Evolutionary conservation across 2,329 filamentous ascomycete species (phyloP).

Genomic region (Tolypocladium ophioglossoides): DNA sequence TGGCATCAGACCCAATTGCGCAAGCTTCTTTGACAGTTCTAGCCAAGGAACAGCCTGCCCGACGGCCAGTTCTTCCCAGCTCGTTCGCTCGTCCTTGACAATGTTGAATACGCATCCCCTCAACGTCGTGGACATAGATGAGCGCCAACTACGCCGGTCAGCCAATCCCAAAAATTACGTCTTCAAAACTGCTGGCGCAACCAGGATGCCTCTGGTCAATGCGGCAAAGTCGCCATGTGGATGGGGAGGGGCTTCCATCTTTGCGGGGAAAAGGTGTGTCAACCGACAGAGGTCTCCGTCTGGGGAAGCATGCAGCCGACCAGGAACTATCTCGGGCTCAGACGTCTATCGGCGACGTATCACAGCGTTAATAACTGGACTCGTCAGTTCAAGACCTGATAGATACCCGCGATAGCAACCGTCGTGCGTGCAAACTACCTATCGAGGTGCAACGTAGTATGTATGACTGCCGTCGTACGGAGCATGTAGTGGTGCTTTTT

Average conservation of each 20-base stretch:
- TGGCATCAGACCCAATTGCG: no score
- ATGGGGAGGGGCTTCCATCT: not conserved
- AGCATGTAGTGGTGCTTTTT: not conserved
- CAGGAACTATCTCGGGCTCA: not conserved
- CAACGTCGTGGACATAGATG: not conserved
- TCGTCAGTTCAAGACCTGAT: not conserved
- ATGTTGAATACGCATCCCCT: not conserved
- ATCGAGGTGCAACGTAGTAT: conserved; percentile 2
- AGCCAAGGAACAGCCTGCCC: not conserved
- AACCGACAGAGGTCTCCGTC: not conserved
- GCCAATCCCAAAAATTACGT: not conserved
- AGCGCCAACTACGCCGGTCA: not conserved
- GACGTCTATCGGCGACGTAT: no score
- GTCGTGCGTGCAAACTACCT: not conserved
- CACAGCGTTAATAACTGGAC: not conserved
- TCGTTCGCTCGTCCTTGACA: not conserved
- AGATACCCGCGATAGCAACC: not conserved
- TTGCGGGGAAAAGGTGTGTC: conserved; percentile 6
- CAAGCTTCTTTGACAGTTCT: not conserved
- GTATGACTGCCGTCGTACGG: not conserved
- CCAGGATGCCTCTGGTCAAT: not conserved
- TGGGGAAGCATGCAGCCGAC: not conserved
- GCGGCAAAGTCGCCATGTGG: not conserved
- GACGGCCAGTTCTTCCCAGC: not conserved
- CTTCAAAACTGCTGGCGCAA: conserved; percentile 1